Percentiles rank a stretch among this genome's conserved stretches.
Evolutionary conservation across 2,329 filamentous ascomycete species (phyloP).

Genomic region (Graphilbum fragrans): DNA sequence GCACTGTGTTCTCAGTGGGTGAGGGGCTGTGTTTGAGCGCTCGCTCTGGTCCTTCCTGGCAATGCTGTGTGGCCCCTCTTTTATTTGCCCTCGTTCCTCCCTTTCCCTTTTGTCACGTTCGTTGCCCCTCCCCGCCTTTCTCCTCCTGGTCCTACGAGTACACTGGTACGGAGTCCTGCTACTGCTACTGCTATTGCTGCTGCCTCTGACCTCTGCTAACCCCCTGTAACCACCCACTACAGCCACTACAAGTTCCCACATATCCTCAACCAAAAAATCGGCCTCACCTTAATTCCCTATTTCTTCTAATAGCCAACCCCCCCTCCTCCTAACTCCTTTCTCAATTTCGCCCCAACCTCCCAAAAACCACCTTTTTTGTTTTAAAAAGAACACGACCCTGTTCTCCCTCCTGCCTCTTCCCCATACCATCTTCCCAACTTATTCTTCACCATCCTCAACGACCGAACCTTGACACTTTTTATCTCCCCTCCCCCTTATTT

Average conservation of each 20-base stretch:
- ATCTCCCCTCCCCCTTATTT: slow-evolving; percentile 21
- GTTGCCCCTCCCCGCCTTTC: slow-evolving; percentile 7
- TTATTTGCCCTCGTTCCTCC: background rate
- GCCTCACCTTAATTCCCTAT: slow-evolving; percentile 7
- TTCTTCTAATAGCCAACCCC: slow-evolving; percentile 1
- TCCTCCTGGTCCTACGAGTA: background rate
- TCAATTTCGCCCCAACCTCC: slow-evolving; percentile 9
- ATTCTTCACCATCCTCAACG: slow-evolving; percentile 5
- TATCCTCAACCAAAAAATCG: slow-evolving; percentile 8
- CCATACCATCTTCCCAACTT: background rate
- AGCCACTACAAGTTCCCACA: background rate
- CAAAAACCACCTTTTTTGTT: slow-evolving; percentile 2
- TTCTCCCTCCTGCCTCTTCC: background rate
- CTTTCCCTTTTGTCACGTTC: background rate
- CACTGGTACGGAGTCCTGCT: background rate
- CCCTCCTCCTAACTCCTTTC: slow-evolving; percentile 1
- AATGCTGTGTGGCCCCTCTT: slow-evolving; percentile 3
- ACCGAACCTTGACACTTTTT: slow-evolving; percentile 21
- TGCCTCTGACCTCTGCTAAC: background rate
- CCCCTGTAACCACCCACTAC: background rate
- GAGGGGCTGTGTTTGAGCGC: too few relatives aligned
- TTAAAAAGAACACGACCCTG: background rate
- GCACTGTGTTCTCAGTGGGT: too few relatives aligned
- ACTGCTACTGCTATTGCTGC: background rate
- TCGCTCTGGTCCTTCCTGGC: background rate